These are phyloP conservation scores for Tolypocladium pustulatum DNA, from an alignment of 2,329 filamentous ascomycete species.

Conservation along the genomic window DNA sequence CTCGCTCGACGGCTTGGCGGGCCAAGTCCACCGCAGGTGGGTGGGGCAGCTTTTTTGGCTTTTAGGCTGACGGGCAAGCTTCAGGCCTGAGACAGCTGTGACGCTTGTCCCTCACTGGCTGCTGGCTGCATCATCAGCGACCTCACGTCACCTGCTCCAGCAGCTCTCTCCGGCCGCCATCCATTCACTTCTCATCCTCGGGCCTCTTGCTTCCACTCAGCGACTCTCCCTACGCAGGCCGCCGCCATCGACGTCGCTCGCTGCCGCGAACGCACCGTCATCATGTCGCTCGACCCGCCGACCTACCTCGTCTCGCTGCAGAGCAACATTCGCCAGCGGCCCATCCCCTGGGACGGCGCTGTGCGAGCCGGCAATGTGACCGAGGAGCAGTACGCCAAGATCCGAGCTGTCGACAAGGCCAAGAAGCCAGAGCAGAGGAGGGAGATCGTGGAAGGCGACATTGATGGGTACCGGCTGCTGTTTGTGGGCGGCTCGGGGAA, in stretches of 20 bases:
- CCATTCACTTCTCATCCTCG: not conserved
- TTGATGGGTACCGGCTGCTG: constrained; percentile 68
- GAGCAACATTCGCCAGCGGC: constrained; percentile 92
- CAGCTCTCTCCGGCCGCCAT: not conserved
- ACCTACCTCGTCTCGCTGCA: constrained; percentile 78
- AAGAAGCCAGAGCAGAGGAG: constrained; percentile 75
- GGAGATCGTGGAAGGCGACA: constrained; percentile 69
- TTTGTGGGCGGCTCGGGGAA: constrained; percentile 67
- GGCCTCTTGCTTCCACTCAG: not conserved
- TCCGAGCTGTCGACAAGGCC: constrained; percentile 93
- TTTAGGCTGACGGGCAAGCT: not conserved
- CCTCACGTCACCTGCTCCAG: not conserved
- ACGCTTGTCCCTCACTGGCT: not conserved
- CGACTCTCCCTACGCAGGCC: not conserved
- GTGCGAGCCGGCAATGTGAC: constrained; percentile 89
- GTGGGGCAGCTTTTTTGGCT: not conserved
- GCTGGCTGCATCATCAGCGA: not conserved
- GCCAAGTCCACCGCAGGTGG: not conserved
- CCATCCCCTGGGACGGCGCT: constrained; percentile 96
- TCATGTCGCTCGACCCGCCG: constrained; percentile 85
- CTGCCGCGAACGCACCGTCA: constrained; percentile 8
- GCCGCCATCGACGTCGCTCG: not conserved
- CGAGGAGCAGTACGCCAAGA: constrained; percentile 87
- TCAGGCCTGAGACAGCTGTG: not conserved
- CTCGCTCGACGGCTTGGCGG: not conserved